Evolutionary conservation across 768 basidiomycete species (phyloP), one percentile per base, ranked within the genome.

Genomic region (Podaxis sp.): DNA sequence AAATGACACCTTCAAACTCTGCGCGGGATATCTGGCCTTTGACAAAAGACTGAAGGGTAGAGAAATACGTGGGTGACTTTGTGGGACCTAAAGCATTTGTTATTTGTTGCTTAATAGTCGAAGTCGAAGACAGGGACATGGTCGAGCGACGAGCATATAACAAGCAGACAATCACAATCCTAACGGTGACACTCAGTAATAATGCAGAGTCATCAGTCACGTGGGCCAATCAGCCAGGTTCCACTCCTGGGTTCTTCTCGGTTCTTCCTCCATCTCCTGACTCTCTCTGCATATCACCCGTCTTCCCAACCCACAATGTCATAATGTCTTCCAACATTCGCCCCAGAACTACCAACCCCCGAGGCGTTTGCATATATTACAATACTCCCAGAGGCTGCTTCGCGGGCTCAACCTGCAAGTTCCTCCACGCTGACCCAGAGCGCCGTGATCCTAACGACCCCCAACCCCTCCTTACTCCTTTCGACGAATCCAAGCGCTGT

Each of bases 41-140:
- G 2, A 93, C 81, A 70, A 90, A 93, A 53, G 78, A 79, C 64
- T 84, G 82, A n/a, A 93, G 77, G 0, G 84, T 77, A 2, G 78
- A 71, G 69, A 90, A 92, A 70, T 93, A 93, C 0, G 63, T 68
- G 0, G 77, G 71, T 0, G 88, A 84, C 59, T 87, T 88, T 36
- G 19, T 22, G 47, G 77, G 65, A 3, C 90, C 91, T 9, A 93
- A 76, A 3, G 83, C 82, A 43, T 77, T 77, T 22, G 79, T 80
- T 24, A 93, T 79, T 72, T 92, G 88, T 24, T 77, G 75, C 73
- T 91, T 90, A 68, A 91, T 84, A 2, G 83, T 88, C 12, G 86
- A 81, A 6, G 90, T 91, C 12, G 90, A 90, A 36, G 87, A 85
- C 59, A 92, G 77, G 25, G 90, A 91, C 90, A 92, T 92, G 33